Evolutionary conservation across 2,329 filamentous ascomycete species (phyloP).

Genomic region (Colletotrichum trifolii): DNA sequence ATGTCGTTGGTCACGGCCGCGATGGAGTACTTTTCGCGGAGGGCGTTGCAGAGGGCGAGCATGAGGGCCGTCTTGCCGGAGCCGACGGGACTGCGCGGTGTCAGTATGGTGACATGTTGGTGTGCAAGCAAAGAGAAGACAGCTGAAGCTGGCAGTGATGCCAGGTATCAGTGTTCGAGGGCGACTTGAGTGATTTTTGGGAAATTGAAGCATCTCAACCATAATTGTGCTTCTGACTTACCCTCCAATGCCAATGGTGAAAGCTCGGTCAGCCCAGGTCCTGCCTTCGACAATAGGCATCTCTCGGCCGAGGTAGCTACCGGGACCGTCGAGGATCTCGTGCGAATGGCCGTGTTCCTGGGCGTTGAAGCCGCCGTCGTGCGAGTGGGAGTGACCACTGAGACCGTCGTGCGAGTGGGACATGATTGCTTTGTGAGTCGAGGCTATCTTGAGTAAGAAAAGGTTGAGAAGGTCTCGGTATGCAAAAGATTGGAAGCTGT

Average conservation of each 20-base stretch:
- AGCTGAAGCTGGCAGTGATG: too few species aligned
- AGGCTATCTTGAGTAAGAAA: not conserved
- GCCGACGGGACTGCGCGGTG: constrained; percentile 80
- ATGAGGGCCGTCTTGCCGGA: constrained; percentile 98
- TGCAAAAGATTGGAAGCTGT: not conserved
- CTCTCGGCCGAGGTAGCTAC: constrained; percentile 88
- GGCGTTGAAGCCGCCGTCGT: constrained; percentile 64
- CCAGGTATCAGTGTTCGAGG: not conserved
- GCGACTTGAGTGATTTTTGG: constrained; percentile 15
- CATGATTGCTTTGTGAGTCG: constrained; percentile 36
- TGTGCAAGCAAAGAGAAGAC: too few species aligned
- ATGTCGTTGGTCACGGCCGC: constrained; percentile 99
- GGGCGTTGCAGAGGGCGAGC: constrained; percentile 88
- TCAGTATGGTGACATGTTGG: not conserved
- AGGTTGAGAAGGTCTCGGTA: not conserved
- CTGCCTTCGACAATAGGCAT: constrained; percentile 93
- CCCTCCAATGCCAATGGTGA: constrained; percentile 98
- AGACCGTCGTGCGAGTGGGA: constrained; percentile 63
- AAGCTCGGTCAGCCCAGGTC: constrained; percentile 88
- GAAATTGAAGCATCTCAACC: too few species aligned
- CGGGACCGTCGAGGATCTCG: constrained; percentile 93
- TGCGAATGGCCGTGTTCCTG: constrained; percentile 93
- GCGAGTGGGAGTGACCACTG: constrained; percentile 64
- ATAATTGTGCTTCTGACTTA: constrained; percentile 56
- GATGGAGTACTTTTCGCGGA: constrained; percentile 84